Percentiles rank a stretch among this genome's conserved stretches.
These are phyloP conservation scores for Botrytis porri DNA, from an alignment of 2,329 filamentous ascomycete genomes.

Conservation along the genomic window DNA sequence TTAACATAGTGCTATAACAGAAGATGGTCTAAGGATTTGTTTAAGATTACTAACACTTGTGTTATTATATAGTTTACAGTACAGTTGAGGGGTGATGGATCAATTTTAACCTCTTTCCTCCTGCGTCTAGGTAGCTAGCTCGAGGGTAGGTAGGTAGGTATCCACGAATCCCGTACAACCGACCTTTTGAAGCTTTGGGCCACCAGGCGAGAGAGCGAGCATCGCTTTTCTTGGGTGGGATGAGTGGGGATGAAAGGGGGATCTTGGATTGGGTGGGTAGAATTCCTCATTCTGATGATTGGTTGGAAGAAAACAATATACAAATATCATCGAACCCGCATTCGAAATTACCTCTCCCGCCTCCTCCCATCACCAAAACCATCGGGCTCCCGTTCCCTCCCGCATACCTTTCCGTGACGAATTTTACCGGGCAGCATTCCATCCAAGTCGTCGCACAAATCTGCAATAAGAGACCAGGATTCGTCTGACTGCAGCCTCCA, in stretches of 20 bases:
- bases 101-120: too few relatives aligned
- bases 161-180: background rate
- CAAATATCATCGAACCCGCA: background rate
- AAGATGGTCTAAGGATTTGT: too few relatives aligned
- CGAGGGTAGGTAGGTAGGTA: too few relatives aligned
- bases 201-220: background rate
- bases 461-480: constrained; percentile 7
- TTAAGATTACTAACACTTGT: too few relatives aligned
- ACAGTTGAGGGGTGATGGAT: too few relatives aligned
- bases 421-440: background rate
- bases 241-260: background rate
- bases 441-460: constrained; percentile 10
- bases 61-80: too few relatives aligned
- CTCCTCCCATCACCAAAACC: background rate
- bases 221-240: background rate
- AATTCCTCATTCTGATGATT: background rate
- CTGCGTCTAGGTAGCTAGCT: too few relatives aligned
- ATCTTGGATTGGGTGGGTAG: background rate
- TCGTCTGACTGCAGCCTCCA: background rate
- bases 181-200: background rate
- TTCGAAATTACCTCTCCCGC: background rate
- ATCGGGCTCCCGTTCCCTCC: constrained; percentile 1
- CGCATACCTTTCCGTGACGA: constrained; percentile 1
- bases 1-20: too few relatives aligned
- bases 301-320: background rate